Base-by-base conservation (phyloP, 1,284 basidiomycete genomes). In the Cutaneotrichosporon sp. region DNA sequence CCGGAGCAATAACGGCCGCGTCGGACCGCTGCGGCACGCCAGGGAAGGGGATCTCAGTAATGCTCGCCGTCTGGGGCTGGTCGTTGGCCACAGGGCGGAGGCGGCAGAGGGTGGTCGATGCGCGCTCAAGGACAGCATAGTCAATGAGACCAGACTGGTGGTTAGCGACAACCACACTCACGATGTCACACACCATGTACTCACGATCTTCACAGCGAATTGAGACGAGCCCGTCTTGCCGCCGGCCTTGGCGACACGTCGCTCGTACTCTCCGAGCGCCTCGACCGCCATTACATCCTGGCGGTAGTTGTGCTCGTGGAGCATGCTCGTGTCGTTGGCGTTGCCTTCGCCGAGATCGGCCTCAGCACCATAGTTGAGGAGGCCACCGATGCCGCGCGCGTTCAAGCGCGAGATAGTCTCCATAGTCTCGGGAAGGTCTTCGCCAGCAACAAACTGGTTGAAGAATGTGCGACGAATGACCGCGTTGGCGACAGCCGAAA, bases 381-480 rank as follows among this genome's bases (percentile, higher is more conserved):
- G 40, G 10, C 38, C 38, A 8, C 56, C 57, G 18, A 52, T 42
- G 8, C 46, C 50, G 2, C 50, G 30, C 2, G 32, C 18, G 26
- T 58, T 31, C 18, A 56, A 18, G 22, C 7, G 14, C 13, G 58
- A 21, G 31, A 60, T 31, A 2, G 49, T 50, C 49, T 53, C 36
- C 34, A 60, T 50, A 4, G 58, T 60, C 49, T 85, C 88, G 38
- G 86, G 84, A 0, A 89, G 89, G 0, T 89, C 89, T 66, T 96
- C 92, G 5, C 90, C 92, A 1, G 92, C 91, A 7, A 95, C 92
- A 72, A 97, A 97, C 72, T 84, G 81, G 56, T 86, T 83, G 74
- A 95, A 97, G 82, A 97, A 97, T 3, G 94, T 96, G 32, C 84
- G 80, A 52, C 91, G 84, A 11, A 96, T 88, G 65, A 91, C 76